phyloP scores from a whole-genome alignment of 768 basidiomycete genomes.

The Podaxis sp. region DNA sequence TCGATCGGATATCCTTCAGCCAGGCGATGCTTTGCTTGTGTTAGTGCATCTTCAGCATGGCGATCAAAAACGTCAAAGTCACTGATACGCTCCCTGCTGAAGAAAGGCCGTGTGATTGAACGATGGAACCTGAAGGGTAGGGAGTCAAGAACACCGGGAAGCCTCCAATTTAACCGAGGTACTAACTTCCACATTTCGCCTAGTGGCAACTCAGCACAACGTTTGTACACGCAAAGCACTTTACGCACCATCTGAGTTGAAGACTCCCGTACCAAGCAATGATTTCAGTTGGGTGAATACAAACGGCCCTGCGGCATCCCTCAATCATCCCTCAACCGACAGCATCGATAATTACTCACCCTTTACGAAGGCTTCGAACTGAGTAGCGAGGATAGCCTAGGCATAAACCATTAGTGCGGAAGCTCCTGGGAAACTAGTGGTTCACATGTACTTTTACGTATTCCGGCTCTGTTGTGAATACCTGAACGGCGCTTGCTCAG shows the following conservation, averaged over 20 bases:
- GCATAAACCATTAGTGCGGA: not conserved
- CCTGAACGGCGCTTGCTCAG: slow-evolving; percentile 19
- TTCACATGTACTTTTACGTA: slow-evolving; percentile 29
- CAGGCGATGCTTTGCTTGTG: slow-evolving; percentile 38
- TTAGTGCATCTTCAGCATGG: slow-evolving; percentile 44
- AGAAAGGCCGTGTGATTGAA: slow-evolving; percentile 65
- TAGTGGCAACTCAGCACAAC: slow-evolving; percentile 14
- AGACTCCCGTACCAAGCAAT: slow-evolving; percentile 52
- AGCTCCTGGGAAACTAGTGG: not conserved
- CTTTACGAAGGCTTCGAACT: slow-evolving; percentile 42
- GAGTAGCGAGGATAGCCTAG: slow-evolving; percentile 37
- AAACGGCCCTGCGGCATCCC: slow-evolving; percentile 20
- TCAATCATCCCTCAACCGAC: slow-evolving; percentile 3
- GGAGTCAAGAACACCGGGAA: not conserved
- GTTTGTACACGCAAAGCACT: not conserved
- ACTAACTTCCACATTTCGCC: slow-evolving; percentile 65
- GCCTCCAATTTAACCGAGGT: not conserved
- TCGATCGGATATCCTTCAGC: slow-evolving; percentile 47
- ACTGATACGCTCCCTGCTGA: slow-evolving; percentile 52
- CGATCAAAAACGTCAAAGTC: slow-evolving; percentile 60
- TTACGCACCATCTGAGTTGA: slow-evolving; percentile 50
- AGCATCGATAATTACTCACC: slow-evolving; percentile 18
- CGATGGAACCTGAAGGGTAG: slow-evolving; percentile 46
- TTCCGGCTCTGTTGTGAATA: slow-evolving; percentile 21
- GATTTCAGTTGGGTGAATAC: slow-evolving; percentile 23